Percentiles rank a stretch among this genome's conserved stretches.
These are phyloP conservation scores for Xerocomellus dryophilus DNA, from an alignment of 768 basidiomycete genomes.

Conservation along the genomic window DNA sequence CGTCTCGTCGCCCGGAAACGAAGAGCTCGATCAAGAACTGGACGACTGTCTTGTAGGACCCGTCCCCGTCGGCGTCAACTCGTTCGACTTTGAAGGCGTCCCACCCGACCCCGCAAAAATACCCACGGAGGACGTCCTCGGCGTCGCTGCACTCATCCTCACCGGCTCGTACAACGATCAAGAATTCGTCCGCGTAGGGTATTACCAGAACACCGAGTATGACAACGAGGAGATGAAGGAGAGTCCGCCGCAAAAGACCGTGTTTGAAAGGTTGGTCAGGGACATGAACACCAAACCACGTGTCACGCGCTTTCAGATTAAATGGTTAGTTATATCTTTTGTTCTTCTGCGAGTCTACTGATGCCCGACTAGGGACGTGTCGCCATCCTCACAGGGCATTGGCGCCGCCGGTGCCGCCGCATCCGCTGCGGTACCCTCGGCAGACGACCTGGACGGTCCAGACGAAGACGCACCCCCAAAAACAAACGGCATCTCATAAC, in stretches of 20 bases:
- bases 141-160: conserved; percentile 94
- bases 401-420: conserved; percentile 59
- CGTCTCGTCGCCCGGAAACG: conserved; percentile 89
- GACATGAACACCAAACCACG: conserved; percentile 90
- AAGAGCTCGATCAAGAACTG: conserved; percentile 92
- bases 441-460: conserved; percentile 56
- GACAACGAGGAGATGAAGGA: conserved; percentile 91
- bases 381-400: conserved; percentile 46
- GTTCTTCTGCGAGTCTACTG: not conserved
- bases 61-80: conserved; percentile 93
- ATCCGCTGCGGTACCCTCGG: conserved; percentile 72
- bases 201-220: conserved; percentile 99
- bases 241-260: conserved; percentile 61
- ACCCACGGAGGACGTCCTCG: conserved; percentile 86
- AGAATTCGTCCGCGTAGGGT: conserved; percentile 98
- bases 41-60: conserved; percentile 98
- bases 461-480: conserved; percentile 29
- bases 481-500: conserved; percentile 26
- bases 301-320: conserved; percentile 90
- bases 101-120: conserved; percentile 83
- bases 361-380: conserved; percentile 49
- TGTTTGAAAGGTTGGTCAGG: conserved; percentile 77
- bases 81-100: conserved; percentile 92
- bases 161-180: conserved; percentile 96
- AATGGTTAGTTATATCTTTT: conserved; percentile 55